Percentiles rank a stretch among this genome's conserved stretches.
These are phyloP conservation scores for Linum lewisii DNA, from an alignment of 345 rosid genomes.

Conservation along the genomic window DNA sequence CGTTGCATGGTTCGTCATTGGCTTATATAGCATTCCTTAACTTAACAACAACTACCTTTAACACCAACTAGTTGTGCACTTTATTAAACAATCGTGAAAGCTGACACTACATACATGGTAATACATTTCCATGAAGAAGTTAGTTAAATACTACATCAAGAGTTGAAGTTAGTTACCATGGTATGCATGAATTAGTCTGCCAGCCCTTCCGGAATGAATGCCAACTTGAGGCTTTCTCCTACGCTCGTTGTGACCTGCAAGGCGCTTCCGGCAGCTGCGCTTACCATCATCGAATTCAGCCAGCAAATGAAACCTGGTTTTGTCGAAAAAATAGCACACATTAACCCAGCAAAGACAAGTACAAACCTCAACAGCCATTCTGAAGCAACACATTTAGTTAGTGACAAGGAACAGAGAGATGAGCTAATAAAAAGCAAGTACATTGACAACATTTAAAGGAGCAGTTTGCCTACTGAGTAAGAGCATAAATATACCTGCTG, in stretches of 20 bases:
- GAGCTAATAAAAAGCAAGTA: background rate
- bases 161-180: conserved; percentile 30
- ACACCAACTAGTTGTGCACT: too few relatives aligned
- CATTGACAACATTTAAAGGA: too few relatives aligned
- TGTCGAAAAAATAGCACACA: conserved; percentile 7
- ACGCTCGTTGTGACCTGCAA: conserved; percentile 86
- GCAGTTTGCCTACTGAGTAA: background rate
- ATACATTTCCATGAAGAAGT: background rate
- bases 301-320: conserved; percentile 79
- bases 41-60: too few relatives aligned
- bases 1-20: too few relatives aligned
- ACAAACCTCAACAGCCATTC: too few relatives aligned
- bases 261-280: conserved; percentile 82
- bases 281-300: conserved; percentile 80
- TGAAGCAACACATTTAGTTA: too few relatives aligned
- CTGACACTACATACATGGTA: background rate
- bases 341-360: too few relatives aligned
- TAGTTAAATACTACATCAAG: background rate
- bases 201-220: conserved; percentile 30
- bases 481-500: conserved; percentile 14
- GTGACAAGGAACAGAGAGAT: too few relatives aligned
- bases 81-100: too few relatives aligned
- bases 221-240: conserved; percentile 67
- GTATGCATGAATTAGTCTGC: conserved; percentile 34
- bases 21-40: too few relatives aligned